Evolutionary conservation across 805 yeast genomes (phyloP), one percentile per base, ranked within the genome.

Genomic region (Scheffersomyces lignosus): DNA sequence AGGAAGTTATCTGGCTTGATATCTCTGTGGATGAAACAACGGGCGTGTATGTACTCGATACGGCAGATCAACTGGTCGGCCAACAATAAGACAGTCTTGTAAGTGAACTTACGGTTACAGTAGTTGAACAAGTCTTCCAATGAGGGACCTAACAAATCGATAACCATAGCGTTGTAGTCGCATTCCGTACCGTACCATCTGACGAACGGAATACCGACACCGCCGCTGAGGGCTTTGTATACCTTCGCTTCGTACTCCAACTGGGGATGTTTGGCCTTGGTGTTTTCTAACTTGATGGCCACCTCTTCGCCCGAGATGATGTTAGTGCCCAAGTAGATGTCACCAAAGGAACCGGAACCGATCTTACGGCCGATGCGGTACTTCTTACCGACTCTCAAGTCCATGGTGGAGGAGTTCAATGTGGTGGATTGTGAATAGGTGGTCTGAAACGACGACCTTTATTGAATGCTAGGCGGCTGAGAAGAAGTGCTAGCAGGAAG

Each of bases 101-200:
- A 86, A 27, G 96, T 82, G 64, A 91, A 91, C 61, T 87, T 87
- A 44, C 99, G 75, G 64, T 87, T 87, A 69, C 99, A 93, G 63
- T 91, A 93, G 68, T 91, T 91, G 76, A 91, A 91, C 50, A 91
- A 71, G 62, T 93, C 98, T 62, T 91, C 99, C 46, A 91, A 73
- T 1, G 96, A 85, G 3, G 98, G 98, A 4, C 99, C 99, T 52
- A 91, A 74, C 36, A 91, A 75, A 60, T 91, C 99, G 52, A 91
- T 91, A 27, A 91, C 98, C 90, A 91, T 83, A 27, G 97, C 96
- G 62, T 90, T 87, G 59, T 88, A 91, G 59, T 90, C 97, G 51
- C 96, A 87, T 62, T 91, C 98, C 2, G 95, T 85, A 26, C 98
- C 99, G 61, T 81, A 90, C 95, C 96, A 91, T 61, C 98, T 80